These are phyloP conservation scores for Chlamydomonas eustigma DNA, from an alignment of 139 green algal genomes.

Conservation along the genomic window DNA sequence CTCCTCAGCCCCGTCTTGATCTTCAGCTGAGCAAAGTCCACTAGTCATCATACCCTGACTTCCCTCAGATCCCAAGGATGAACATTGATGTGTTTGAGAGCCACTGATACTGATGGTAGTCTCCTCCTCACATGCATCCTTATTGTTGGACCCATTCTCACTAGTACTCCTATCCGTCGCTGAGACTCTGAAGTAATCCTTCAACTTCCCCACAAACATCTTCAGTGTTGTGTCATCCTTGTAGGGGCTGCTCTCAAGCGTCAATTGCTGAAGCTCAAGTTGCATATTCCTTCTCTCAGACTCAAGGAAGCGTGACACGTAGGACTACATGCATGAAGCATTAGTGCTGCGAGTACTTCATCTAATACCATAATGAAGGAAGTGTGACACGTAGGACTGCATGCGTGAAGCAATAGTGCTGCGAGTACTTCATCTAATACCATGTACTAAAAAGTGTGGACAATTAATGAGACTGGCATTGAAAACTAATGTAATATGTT, in stretches of 20 bases:
- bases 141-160: no score
- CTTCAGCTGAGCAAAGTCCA: no score
- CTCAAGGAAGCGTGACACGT: neutral
- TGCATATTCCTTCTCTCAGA: neutral
- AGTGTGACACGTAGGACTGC: neutral
- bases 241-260: slow-evolving; percentile 2
- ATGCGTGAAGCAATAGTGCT: neutral
- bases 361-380: neutral
- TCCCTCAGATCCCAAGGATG: no score
- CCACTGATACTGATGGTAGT: no score
- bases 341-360: no score
- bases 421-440: neutral
- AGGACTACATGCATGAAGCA: no score
- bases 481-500: no score
- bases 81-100: no score
- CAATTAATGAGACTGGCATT: neutral
- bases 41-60: no score
- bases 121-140: no score
- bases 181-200: neutral
- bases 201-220: neutral
- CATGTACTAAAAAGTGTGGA: neutral
- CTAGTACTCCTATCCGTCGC: no score
- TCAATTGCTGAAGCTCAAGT: neutral
- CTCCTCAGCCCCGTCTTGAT: no score
- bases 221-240: neutral